A percentile compares a stretch with the other conserved stretches of the same genome.
These are phyloP conservation scores for Conringia planisiliqua DNA, from an alignment of 345 rosid genomes.

Conservation along the genomic window DNA sequence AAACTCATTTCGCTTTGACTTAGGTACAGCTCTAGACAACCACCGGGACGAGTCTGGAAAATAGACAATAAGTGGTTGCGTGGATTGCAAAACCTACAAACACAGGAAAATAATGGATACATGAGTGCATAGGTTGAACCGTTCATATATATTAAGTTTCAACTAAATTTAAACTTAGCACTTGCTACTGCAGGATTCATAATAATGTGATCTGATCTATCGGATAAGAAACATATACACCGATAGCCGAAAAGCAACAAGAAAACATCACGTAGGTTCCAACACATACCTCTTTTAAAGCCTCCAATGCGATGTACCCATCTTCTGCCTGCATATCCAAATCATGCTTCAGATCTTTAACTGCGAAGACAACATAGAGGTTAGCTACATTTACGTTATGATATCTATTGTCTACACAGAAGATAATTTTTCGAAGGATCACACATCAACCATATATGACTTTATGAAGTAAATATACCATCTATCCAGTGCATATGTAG, in stretches of 20 bases:
- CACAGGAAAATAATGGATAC: conserved; percentile 10
- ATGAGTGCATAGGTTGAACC: not conserved
- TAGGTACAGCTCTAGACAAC: conserved; percentile 92
- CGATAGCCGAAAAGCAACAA: not conserved
- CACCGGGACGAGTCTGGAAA: conserved; percentile 88
- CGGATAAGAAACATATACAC: not conserved
- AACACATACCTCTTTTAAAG: conserved; percentile 67
- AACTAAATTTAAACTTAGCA: not conserved
- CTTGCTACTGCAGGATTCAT: conserved; percentile 10
- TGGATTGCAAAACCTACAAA: conserved; percentile 74
- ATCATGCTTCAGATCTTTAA: conserved; percentile 79
- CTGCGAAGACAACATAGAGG: conserved; percentile 39
- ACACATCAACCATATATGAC: not conserved
- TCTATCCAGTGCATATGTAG: conserved; percentile 67
- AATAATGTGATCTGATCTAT: not conserved
- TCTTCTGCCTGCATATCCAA: conserved; percentile 74
- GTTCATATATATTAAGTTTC: not conserved
- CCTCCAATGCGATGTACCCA: conserved; percentile 79
- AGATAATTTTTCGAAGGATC: not conserved
- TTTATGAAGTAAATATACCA: conserved; percentile 44
- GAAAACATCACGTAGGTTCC: not conserved
- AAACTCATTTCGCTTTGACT: conserved; percentile 68
- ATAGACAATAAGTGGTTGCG: conserved; percentile 83
- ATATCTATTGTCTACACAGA: not conserved
- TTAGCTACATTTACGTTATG: conserved; percentile 13